Base-by-base conservation (phyloP, 2,329 filamentous ascomycete species). In the Colletotrichum orbiculare region DNA sequence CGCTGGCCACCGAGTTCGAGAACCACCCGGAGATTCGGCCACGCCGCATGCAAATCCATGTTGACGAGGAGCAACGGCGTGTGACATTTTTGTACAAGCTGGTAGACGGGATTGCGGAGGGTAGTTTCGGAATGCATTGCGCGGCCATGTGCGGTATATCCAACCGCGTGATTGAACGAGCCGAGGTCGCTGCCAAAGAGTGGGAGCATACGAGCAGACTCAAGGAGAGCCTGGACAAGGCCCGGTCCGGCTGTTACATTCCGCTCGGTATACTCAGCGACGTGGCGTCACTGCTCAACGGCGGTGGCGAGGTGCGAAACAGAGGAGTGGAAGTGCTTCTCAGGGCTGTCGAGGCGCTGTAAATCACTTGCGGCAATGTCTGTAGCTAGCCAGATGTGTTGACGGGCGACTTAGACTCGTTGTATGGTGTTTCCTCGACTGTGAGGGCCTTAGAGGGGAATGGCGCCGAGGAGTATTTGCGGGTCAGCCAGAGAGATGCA, bases 61-160 rank as follows among this genome's bases (percentile, higher is more conserved):
- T 99, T 2, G 95, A 99, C 69, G 92, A 96, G 5, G 87, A 85
- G 50, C 86, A 93, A 63, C 87, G 93, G 33, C 89, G 90, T n/a
- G 89, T 99, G n/a, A 97, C 95, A 0, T 99, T 99, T 80, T 77
- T 99, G 60, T 99, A 99, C 81, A 94, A 93, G 73, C 86, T 99
- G 0, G 96, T 98, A 77, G 87, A 93, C 12, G 96, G 96, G 2
- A 93, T 98, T 9, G 96, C 96, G 0, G 94, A 98, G 77, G 96
- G 96, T 13, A 97, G 93, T 73, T 99, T 98, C 73, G 96, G 96
- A 72, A 99, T 99, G 96, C 96, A 99, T 77, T 99, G 96, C 75
- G 96, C 96, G 1, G 91, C 93, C 66, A 99, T 99, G 96, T 99
- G 96, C 72, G 96, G 96, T 1, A 98, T 99, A 68, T 88, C 93